These are phyloP conservation scores for Candida cerambycidarum DNA, from an alignment of 805 yeast genomes.

Conservation along the genomic window DNA sequence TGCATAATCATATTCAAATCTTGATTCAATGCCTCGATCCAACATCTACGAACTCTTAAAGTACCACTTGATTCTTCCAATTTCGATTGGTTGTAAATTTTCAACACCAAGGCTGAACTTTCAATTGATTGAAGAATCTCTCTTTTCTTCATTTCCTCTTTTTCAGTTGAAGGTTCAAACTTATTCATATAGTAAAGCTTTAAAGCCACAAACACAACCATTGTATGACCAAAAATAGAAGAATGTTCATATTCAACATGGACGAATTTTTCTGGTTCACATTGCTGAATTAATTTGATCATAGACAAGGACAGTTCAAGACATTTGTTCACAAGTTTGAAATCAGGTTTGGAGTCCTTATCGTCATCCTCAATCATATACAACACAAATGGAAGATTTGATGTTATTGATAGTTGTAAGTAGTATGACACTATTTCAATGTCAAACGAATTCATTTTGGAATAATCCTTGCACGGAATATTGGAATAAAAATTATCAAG, in stretches of 20 bases:
- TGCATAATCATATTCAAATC: constrained; percentile 6
- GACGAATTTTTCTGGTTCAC: not conserved
- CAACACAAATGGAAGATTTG: not conserved
- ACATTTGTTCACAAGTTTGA: not conserved
- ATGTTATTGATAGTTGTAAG: not conserved
- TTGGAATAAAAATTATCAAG: constrained; percentile 1
- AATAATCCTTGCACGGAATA: not conserved
- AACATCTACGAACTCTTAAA: constrained; percentile 11
- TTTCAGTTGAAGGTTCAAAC: constrained; percentile 2
- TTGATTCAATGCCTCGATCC: constrained; percentile 12
- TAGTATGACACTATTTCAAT: not conserved
- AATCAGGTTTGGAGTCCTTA: not conserved
- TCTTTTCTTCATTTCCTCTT: not conserved
- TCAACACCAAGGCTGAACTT: not conserved
- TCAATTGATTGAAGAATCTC: constrained; percentile 1
- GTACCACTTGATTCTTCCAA: constrained; percentile 11
- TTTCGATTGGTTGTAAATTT: constrained; percentile 5
- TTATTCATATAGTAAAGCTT: constrained; percentile 6
- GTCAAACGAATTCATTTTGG: not conserved
- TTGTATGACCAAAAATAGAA: constrained; percentile 1
- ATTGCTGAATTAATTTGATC: not conserved
- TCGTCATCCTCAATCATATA: constrained; percentile 1
- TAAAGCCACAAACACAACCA: constrained; percentile 8
- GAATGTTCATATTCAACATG: not conserved
- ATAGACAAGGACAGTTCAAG: not conserved